These are phyloP conservation scores for Lactarius pseudohatsudake DNA, from an alignment of 768 basidiomycete genomes.

Conservation along the genomic window DNA sequence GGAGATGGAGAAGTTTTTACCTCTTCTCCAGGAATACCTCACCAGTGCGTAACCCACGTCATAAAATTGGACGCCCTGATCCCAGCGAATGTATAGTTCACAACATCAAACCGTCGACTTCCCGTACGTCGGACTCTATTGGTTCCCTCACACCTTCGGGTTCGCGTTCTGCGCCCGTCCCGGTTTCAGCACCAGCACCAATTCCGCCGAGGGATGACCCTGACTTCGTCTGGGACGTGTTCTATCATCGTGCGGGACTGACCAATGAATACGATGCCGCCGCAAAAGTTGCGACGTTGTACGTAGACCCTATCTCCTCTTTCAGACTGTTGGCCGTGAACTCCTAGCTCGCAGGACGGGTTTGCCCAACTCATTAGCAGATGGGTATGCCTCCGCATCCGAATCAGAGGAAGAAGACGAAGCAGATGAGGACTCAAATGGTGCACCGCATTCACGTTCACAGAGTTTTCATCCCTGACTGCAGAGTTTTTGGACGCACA, in stretches of 20 bases:
- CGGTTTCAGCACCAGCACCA: conserved; percentile 15
- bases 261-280: conserved; percentile 57
- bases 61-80: neutral
- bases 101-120: conserved; percentile 7
- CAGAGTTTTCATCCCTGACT: neutral
- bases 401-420: conserved; percentile 71
- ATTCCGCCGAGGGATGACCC: conserved; percentile 33
- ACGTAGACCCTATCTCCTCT: conserved; percentile 32
- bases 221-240: conserved; percentile 85
- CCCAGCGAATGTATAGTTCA: conserved; percentile 11
- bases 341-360: conserved; percentile 49
- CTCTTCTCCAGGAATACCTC: conserved; percentile 75
- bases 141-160: conserved; percentile 21
- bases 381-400: conserved; percentile 51
- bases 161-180: conserved; percentile 8
- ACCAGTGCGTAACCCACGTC: conserved; percentile 42
- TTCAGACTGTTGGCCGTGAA: neutral
- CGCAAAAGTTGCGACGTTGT: conserved; percentile 64
- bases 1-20: conserved; percentile 76
- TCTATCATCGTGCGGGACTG: conserved; percentile 66
- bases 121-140: conserved; percentile 14
- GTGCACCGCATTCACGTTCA: conserved; percentile 38
- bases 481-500: conserved; percentile 32
- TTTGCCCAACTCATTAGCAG: conserved; percentile 55
- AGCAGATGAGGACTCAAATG: conserved; percentile 84